Conservation (phyloP, 2,329 filamentous ascomycete species). For the Xylaria sp. region DNA sequence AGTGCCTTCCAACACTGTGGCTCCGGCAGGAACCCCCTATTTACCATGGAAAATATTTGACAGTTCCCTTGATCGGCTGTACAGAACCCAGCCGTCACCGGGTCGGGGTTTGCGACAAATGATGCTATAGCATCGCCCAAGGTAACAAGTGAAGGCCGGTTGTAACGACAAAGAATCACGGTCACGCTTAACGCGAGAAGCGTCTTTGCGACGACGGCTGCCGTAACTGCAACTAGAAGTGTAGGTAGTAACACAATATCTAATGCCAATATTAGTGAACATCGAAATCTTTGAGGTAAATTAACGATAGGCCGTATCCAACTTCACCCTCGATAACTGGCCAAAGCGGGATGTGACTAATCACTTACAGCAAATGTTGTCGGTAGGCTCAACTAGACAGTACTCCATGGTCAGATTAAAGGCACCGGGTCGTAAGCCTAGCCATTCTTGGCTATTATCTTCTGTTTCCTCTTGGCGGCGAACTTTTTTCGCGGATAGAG, state of each 20-base stretch:
- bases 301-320: too few species aligned
- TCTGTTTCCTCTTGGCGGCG: neutral
- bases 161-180: neutral
- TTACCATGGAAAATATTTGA: neutral
- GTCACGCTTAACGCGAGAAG: neutral
- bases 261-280: neutral
- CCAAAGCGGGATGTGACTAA: neutral
- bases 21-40: neutral
- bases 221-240: neutral
- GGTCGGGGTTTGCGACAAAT: conserved; percentile 3
- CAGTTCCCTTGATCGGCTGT: neutral
- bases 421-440: neutral
- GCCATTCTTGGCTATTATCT: neutral
- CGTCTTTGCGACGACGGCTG: neutral
- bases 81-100: neutral
- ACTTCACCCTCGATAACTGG: neutral
- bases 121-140: conserved; percentile 5
- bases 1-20: neutral
- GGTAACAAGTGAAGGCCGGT: neutral
- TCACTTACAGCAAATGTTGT: neutral
- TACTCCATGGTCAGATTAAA: neutral
- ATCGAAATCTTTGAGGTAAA: neutral
- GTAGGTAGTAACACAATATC: neutral
- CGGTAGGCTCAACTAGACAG: neutral
- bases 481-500: too few species aligned